phyloP scores from a whole-genome alignment of 495 filamentous ascomycete species.

The Trichoderma orchidacearum region DNA sequence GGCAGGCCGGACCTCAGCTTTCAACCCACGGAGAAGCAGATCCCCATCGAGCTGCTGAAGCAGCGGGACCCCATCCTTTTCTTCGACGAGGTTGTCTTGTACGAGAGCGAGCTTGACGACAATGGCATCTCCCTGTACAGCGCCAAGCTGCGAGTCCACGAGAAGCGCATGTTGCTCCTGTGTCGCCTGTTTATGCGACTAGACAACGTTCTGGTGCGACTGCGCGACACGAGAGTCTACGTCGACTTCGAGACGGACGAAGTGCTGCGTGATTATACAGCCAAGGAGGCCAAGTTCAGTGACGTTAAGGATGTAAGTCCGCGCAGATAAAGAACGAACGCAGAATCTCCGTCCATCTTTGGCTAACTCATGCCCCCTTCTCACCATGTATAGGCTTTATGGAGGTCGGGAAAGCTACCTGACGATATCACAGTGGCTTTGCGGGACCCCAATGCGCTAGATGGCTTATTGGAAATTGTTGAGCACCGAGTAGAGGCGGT shows the following conservation, averaged over 20 bases:
- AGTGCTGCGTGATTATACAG: conserved; percentile 79
- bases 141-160: conserved; percentile 87
- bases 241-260: conserved; percentile 74
- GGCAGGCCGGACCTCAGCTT: conserved; percentile 7
- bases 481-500: conserved; percentile 38
- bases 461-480: conserved; percentile 56
- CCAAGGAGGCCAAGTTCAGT: conserved; percentile 66
- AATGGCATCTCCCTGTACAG: conserved; percentile 84
- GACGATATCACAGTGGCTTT: conserved; percentile 67
- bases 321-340: not conserved
- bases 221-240: conserved; percentile 84
- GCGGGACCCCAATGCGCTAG: conserved; percentile 71
- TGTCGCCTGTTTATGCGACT: conserved; percentile 86
- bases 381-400: conserved; percentile 24
- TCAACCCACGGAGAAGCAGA: conserved; percentile 22
- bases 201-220: conserved; percentile 73
- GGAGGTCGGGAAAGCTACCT: conserved; percentile 39
- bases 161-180: conserved; percentile 67
- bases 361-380: not conserved
- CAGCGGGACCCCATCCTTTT: conserved; percentile 81
- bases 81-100: conserved; percentile 87
- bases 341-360: not conserved
- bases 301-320: conserved; percentile 55
- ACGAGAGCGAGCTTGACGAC: conserved; percentile 95
- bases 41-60: conserved; percentile 74